phyloP scores from a whole-genome alignment of 192 early-diverging fungal genomes.

The Backusella westeae region DNA sequence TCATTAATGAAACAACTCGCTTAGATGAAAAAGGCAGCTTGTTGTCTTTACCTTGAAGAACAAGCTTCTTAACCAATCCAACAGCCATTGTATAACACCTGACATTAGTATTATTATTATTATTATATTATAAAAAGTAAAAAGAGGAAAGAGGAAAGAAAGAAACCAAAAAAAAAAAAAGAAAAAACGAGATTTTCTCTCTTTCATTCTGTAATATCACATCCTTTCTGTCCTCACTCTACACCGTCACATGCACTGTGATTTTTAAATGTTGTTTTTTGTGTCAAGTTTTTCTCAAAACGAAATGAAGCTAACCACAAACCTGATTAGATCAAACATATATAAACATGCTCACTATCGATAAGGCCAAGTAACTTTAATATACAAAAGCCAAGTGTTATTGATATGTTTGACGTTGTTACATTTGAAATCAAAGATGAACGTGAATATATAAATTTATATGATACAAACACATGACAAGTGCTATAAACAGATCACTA shows the following conservation, averaged over 20 bases:
- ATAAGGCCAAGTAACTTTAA: too few species aligned
- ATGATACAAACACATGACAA: too few species aligned
- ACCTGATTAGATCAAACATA: background rate
- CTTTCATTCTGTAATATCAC: background rate
- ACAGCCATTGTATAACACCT: conserved; percentile 52
- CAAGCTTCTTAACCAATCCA: conserved; percentile 74
- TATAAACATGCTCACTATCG: background rate
- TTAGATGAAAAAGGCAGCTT: background rate
- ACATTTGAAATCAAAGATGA: too few species aligned
- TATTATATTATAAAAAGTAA: background rate
- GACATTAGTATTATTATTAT: conserved; percentile 40
- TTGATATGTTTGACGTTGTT: too few species aligned
- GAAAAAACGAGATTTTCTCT: background rate
- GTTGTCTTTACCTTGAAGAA: conserved; percentile 68
- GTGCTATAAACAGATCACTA: too few species aligned
- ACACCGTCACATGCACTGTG: conserved; percentile 1
- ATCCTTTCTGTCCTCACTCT: background rate
- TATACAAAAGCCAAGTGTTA: too few species aligned
- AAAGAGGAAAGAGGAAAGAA: background rate
- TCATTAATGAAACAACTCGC: background rate
- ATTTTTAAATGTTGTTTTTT: background rate
- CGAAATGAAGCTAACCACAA: background rate
- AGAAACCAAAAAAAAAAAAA: conserved; percentile 11
- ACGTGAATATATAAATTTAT: too few species aligned
- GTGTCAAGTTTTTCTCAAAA: background rate